A percentile compares a stretch with the other conserved stretches of the same genome.
phyloP scores from a whole-genome alignment of 345 rosid genomes.

The Noccaea caerulescens region DNA sequence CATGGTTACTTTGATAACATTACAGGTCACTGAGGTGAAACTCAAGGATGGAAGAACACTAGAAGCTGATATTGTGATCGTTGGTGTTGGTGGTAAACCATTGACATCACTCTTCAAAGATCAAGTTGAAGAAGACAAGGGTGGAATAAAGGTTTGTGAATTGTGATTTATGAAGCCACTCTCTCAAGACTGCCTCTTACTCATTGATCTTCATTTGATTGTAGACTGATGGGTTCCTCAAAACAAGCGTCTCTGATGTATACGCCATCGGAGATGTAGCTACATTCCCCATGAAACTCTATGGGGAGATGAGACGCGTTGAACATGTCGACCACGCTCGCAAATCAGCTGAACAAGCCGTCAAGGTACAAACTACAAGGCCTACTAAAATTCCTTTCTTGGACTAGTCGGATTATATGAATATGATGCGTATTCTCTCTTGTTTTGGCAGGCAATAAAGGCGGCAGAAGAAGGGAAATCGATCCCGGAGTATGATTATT shows the following conservation, averaged over 20 bases:
- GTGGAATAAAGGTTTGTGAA: constrained; percentile 63
- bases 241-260: constrained; percentile 32
- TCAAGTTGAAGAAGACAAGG: constrained; percentile 74
- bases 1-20: too few relatives aligned
- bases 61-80: constrained; percentile 88
- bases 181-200: not conserved
- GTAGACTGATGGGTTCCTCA: constrained; percentile 40
- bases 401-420: too few relatives aligned
- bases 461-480: constrained; percentile 62
- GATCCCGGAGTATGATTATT: constrained; percentile 59
- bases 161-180: not conserved
- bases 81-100: constrained; percentile 80
- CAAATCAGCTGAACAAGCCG: constrained; percentile 90
- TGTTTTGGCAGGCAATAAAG: constrained; percentile 59
- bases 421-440: not conserved
- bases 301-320: constrained; percentile 67
- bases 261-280: constrained; percentile 91
- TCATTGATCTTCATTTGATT: not conserved
- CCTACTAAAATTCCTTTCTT: too few relatives aligned
- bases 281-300: constrained; percentile 51
- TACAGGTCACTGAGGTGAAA: constrained; percentile 58
- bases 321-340: constrained; percentile 88
- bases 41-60: constrained; percentile 80
- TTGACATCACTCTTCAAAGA: constrained; percentile 59
- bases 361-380: constrained; percentile 49